Base-by-base conservation (phyloP, 169 alveolate species). In the Hepatocystis sp. region DNA sequence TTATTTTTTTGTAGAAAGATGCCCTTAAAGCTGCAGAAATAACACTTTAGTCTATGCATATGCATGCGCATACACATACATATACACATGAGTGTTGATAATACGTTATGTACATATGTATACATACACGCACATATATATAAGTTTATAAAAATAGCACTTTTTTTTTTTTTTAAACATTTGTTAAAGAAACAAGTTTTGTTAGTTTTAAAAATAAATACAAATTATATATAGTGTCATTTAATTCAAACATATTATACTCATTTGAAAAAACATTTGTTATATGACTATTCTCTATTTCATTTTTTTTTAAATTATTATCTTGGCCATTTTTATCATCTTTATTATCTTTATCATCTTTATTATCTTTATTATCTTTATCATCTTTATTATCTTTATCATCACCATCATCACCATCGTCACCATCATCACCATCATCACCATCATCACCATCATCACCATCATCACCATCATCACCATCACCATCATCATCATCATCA, bases 21-120 rank as follows among this genome's bases (percentile, higher is more conserved):
- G 60, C 88, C 13, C 46, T 76, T 32, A 49, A 39, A 55, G 88
- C 88, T 76, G 88, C 88, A 10, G 88, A 76, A 63, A 76, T 76
- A 27, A 13, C 88, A 42, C 23, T 76, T 7, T 76, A 76, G 34
- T 25, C 17, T 47, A 30, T 23, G 17, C 39, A 21, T 27, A 49
- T 17, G 11, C 13, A 23, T 64, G 17, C 4, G 67, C 0, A 51
- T 51, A 8, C 47, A 36, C 15, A 25, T n/a, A n/a, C n/a, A n/a
- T n/a, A n/a, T n/a, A n/a, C n/a, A n/a, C n/a, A n/a, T n/a, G n/a
- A n/a, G n/a, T n/a, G n/a, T n/a, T n/a, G n/a, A n/a, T n/a, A n/a
- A n/a, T n/a, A n/a, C n/a, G n/a, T n/a, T n/a, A n/a, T n/a, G n/a
- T n/a, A n/a, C n/a, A n/a, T n/a, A n/a, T n/a, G n/a, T n/a, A n/a